Percentiles rank a stretch among this genome's conserved stretches.
Conservation (phyloP, 805 yeast species). For the Yamadazyma endophytica region DNA sequence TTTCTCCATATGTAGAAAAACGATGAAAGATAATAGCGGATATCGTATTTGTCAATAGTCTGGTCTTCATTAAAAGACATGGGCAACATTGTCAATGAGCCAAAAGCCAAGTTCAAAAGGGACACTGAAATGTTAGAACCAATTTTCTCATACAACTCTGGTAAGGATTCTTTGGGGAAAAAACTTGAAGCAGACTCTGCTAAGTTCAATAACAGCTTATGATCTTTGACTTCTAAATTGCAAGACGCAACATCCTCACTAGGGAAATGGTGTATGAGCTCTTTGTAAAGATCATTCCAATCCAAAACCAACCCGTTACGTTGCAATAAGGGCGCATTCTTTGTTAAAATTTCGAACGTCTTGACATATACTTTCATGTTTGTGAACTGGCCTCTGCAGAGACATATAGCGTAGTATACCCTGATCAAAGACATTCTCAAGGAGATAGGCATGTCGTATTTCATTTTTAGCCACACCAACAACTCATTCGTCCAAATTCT, state of each 20-base stretch:
- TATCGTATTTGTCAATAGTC: constrained; percentile 27
- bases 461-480: constrained; percentile 70
- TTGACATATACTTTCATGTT: constrained; percentile 58
- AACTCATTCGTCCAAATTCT: constrained; percentile 87
- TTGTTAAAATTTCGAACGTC: constrained; percentile 56
- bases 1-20: constrained; percentile 72
- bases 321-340: constrained; percentile 39
- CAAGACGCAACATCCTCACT: constrained; percentile 42
- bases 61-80: constrained; percentile 28
- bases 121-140: constrained; percentile 51
- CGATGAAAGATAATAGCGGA: constrained; percentile 58
- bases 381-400: constrained; percentile 68
- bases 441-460: constrained; percentile 70
- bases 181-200: constrained; percentile 54
- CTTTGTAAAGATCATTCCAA: constrained; percentile 45
- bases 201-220: constrained; percentile 45
- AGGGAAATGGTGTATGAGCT: constrained; percentile 29
- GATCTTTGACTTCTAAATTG: constrained; percentile 44
- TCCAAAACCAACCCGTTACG: constrained; percentile 43
- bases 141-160: constrained; percentile 46
- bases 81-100: constrained; percentile 56
- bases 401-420: constrained; percentile 67
- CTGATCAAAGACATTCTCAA: constrained; percentile 58
- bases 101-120: constrained; percentile 48
- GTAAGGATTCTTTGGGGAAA: constrained; percentile 46